A percentile compares a stretch with the other conserved stretches of the same genome.
Conservation (phyloP, 202 grass and related monocot species). For the Digitaria exilis region DNA sequence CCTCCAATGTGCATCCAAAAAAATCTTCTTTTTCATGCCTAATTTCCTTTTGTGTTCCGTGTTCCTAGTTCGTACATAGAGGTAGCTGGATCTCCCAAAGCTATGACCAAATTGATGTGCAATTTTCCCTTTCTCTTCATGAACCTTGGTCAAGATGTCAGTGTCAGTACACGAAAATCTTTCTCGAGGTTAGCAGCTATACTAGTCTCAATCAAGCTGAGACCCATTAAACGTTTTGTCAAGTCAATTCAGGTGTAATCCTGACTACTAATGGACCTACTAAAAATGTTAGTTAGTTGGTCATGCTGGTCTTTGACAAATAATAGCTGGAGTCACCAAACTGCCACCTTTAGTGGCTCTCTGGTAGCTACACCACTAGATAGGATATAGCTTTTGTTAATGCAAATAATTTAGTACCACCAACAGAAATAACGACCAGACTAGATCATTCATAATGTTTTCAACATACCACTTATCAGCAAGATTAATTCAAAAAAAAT, state of each 20-base stretch:
- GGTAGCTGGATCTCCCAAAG: conserved; percentile 26
- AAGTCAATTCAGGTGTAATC: conserved; percentile 50
- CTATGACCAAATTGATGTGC: not conserved
- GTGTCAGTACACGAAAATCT: conserved; percentile 9
- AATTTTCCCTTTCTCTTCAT: not conserved
- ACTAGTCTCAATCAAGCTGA: not conserved
- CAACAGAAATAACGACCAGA: conserved; percentile 27
- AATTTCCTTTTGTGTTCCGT: not conserved
- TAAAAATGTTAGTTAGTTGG: conserved; percentile 36
- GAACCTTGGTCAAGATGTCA: conserved; percentile 10
- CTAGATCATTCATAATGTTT: not conserved
- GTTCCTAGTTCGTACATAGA: not conserved
- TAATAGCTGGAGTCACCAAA: conserved; percentile 21
- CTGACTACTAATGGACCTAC: conserved; percentile 35
- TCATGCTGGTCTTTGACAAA: conserved; percentile 36
- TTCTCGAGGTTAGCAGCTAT: conserved; percentile 17
- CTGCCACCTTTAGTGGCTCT: conserved; percentile 8
- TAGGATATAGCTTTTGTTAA: conserved; percentile 9
- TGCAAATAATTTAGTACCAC: conserved; percentile 7
- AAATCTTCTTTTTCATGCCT: conserved; percentile 23
- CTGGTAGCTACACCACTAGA: conserved; percentile 21
- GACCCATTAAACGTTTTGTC: conserved; percentile 27
- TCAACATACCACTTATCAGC: not conserved
- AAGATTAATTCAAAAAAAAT: not conserved
- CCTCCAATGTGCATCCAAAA: conserved; percentile 34